Evolutionary conservation across 345 rosid genomes (phyloP).

Genomic region (Linum usitatissimum): DNA sequence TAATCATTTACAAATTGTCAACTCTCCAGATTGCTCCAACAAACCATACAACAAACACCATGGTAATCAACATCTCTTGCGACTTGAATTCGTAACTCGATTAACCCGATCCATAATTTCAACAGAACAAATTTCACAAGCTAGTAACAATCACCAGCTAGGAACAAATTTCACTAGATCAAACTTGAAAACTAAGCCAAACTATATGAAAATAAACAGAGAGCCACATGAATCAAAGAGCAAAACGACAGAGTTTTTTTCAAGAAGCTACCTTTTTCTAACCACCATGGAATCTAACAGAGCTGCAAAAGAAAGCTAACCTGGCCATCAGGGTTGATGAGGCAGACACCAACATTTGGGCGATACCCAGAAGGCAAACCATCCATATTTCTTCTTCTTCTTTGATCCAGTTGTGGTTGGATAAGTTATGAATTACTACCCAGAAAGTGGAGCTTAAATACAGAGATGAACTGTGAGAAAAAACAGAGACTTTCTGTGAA

Average conservation of each 20-base stretch:
- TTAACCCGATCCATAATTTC: too few species aligned
- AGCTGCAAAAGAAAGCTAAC: constrained; percentile 19
- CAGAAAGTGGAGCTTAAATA: background rate
- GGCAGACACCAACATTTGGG: constrained; percentile 95
- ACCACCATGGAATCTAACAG: too few species aligned
- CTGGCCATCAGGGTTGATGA: constrained; percentile 79
- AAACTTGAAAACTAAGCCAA: too few species aligned
- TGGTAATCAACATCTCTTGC: too few species aligned
- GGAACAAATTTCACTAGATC: too few species aligned
- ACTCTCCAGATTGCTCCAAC: background rate
- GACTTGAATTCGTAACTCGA: too few species aligned
- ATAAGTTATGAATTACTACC: too few species aligned
- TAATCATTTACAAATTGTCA: background rate
- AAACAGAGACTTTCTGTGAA: too few species aligned
- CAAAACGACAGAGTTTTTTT: background rate
- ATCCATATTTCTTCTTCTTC: constrained; percentile 34
- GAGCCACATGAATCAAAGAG: background rate
- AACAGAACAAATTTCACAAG: background rate
- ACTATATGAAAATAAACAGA: too few species aligned
- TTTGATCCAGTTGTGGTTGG: background rate
- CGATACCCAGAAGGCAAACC: constrained; percentile 91
- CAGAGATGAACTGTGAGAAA: background rate
- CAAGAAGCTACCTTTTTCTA: too few species aligned
- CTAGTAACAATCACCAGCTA: background rate
- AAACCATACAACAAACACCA: too few species aligned